Conservation (phyloP, 2,329 filamentous ascomycete species). For the Pseudodiploospora longispora region DNA sequence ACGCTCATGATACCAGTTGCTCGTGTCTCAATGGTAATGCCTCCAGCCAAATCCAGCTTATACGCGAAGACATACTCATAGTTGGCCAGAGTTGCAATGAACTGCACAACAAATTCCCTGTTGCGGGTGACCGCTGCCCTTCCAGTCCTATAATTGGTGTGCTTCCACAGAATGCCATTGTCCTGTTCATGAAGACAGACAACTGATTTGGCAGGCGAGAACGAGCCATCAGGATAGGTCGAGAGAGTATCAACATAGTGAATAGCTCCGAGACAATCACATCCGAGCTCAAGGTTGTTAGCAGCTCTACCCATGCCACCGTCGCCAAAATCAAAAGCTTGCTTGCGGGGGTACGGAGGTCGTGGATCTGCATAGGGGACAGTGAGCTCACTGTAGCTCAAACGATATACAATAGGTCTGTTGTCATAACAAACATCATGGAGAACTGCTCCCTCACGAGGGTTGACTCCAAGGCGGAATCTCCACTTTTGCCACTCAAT, state of each 20-base stretch:
- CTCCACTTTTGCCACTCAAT: conserved; percentile 60
- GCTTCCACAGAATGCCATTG: conserved; percentile 63
- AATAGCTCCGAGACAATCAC: conserved; percentile 62
- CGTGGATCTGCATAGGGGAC: conserved; percentile 62
- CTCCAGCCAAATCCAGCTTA: conserved; percentile 53
- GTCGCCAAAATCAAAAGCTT: conserved; percentile 66
- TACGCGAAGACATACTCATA: conserved; percentile 56
- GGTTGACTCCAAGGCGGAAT: conserved; percentile 61
- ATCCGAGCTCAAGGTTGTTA: conserved; percentile 61
- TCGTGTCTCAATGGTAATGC: conserved; percentile 52
- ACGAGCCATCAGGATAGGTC: conserved; percentile 44
- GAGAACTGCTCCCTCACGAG: conserved; percentile 61
- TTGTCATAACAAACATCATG: conserved; percentile 62
- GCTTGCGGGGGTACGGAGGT: conserved; percentile 58
- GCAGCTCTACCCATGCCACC: conserved; percentile 57
- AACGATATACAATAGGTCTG: conserved; percentile 56
- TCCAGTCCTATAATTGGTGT: conserved; percentile 59
- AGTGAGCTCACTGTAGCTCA: conserved; percentile 62
- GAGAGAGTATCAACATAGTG: conserved; percentile 54
- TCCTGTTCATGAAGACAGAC: conserved; percentile 66
- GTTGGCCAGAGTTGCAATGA: conserved; percentile 61
- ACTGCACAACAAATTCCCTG: conserved; percentile 58
- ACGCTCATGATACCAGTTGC: conserved; percentile 59
- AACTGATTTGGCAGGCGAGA: conserved; percentile 45
- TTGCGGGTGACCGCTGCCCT: conserved; percentile 52